Conservation (phyloP, 179 eudicot species). For the Amaranthus tricolor region DNA sequence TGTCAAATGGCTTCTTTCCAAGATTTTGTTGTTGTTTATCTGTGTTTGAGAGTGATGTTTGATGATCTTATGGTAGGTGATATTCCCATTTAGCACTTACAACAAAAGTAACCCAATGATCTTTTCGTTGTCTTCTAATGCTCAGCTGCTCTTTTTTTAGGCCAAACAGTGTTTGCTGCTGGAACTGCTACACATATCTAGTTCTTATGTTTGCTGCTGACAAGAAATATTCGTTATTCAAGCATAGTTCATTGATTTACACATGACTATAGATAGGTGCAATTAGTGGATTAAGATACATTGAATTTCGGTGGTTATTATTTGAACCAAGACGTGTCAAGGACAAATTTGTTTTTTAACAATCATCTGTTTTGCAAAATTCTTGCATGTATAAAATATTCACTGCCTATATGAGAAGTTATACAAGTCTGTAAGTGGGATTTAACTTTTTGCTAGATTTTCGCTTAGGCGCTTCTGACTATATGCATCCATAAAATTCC, state of each 20-base stretch:
- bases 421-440: not conserved
- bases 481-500: too few relatives aligned
- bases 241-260: not conserved
- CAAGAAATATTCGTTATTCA: not conserved
- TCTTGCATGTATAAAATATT: not conserved
- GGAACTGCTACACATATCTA: not conserved
- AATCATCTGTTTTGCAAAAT: too few relatives aligned
- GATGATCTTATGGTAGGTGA: not conserved
- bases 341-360: too few relatives aligned
- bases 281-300: not conserved
- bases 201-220: not conserved
- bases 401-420: not conserved
- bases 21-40: slow-evolving; percentile 5
- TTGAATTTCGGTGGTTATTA: not conserved
- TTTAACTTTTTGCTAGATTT: not conserved
- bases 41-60: not conserved
- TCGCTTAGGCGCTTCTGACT: too few relatives aligned
- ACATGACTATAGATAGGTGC: not conserved
- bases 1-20: slow-evolving; percentile 13
- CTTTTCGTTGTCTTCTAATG: not conserved
- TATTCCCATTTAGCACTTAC: not conserved
- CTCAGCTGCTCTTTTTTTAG: not conserved
- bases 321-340: not conserved
- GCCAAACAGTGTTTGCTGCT: not conserved
- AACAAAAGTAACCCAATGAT: not conserved